These are phyloP conservation scores for Suillus lakei DNA, from an alignment of 768 basidiomycete genomes.

Conservation along the genomic window DNA sequence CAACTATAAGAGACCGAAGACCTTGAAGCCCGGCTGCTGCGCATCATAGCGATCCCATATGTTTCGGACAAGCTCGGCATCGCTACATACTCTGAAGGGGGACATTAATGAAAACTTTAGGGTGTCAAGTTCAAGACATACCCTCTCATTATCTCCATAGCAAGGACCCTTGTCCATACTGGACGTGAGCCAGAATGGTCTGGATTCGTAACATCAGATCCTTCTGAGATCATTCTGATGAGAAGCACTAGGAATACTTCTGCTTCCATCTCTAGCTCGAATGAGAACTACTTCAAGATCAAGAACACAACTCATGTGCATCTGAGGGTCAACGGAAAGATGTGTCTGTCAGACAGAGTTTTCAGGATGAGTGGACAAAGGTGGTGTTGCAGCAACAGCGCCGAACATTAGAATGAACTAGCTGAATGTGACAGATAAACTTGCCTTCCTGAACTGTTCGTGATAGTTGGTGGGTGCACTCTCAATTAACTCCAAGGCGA, in stretches of 20 bases:
- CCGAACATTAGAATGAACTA: too few relatives aligned
- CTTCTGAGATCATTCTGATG: too few relatives aligned
- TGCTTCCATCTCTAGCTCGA: too few relatives aligned
- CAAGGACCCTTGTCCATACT: too few relatives aligned
- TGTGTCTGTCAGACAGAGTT: constrained; percentile 77
- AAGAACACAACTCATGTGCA: constrained; percentile 94
- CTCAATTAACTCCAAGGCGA: constrained; percentile 94
- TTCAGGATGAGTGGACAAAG: too few relatives aligned
- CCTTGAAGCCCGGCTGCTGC: constrained; percentile 60
- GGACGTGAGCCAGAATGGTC: too few relatives aligned
- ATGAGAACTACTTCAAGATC: constrained; percentile 87
- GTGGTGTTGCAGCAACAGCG: too few relatives aligned
- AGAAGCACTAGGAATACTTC: too few relatives aligned
- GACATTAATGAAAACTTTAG: background rate
- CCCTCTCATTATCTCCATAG: constrained; percentile 94
- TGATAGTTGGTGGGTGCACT: constrained; percentile 94
- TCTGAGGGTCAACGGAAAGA: constrained; percentile 88
- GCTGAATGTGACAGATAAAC: too few relatives aligned
- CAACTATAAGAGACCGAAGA: constrained; percentile 81
- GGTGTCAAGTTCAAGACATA: constrained; percentile 30
- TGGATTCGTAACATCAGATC: too few relatives aligned
- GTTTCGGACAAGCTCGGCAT: constrained; percentile 75
- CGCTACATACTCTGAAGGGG: constrained; percentile 66
- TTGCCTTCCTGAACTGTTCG: constrained; percentile 77
- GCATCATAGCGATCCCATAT: constrained; percentile 81